These are phyloP conservation scores for Vitis hybrid DNA, from an alignment of 177 flowering plant species.

Conservation along the genomic window DNA sequence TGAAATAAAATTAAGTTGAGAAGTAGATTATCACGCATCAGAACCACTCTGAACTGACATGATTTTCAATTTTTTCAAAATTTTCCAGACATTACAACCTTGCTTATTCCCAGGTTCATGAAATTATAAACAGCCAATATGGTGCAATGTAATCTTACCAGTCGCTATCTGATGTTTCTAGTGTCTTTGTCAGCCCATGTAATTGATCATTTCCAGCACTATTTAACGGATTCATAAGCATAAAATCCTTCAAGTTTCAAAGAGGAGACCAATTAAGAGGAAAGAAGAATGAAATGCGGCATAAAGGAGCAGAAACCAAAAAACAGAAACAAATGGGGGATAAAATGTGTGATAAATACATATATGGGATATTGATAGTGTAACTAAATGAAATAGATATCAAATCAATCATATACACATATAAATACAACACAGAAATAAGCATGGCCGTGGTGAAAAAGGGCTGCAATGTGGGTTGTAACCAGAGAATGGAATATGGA, in stretches of 20 bases:
- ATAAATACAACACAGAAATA: too few species aligned
- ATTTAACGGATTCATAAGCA: constrained; percentile 17
- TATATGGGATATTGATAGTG: too few species aligned
- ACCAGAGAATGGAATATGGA: too few species aligned
- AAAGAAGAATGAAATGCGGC: not conserved
- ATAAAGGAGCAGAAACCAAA: too few species aligned
- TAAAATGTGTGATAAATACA: too few species aligned
- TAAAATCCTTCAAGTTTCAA: constrained; percentile 18
- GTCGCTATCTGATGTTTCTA: constrained; percentile 34
- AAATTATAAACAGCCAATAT: not conserved
- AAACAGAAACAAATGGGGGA: too few species aligned
- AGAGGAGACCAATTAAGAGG: not conserved
- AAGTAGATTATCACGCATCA: not conserved
- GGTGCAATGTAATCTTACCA: constrained; percentile 36
- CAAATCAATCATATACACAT: too few species aligned
- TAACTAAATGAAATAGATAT: too few species aligned
- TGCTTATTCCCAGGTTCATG: not conserved
- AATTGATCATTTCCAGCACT: constrained; percentile 25
- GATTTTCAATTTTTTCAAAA: not conserved
- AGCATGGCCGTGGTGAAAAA: too few species aligned
- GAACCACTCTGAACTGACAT: not conserved
- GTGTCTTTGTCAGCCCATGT: constrained; percentile 45
- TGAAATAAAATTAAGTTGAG: not conserved
- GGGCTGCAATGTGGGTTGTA: too few species aligned
- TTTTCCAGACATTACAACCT: not conserved